Percentiles rank a stretch among this genome's conserved stretches.
Evolutionary conservation across 139 green algal genomes (phyloP).

Genomic region (Eudorina sp.): DNA sequence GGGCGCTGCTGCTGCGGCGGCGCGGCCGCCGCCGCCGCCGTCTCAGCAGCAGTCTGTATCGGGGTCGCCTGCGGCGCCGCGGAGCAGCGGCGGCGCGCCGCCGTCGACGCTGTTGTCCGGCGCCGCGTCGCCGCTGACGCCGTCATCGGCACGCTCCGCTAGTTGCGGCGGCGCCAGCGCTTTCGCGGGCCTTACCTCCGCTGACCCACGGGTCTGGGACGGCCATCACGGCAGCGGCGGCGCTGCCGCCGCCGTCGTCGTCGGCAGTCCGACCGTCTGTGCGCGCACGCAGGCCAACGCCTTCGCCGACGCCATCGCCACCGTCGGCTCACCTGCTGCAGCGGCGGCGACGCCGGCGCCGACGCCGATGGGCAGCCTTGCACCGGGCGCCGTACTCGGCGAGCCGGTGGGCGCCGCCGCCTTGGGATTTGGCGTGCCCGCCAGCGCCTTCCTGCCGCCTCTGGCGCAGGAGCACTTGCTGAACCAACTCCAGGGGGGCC

Average conservation of each 20-base stretch:
- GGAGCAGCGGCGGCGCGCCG: slow-evolving; percentile 1
- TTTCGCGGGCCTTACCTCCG: background rate
- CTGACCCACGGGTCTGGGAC: background rate
- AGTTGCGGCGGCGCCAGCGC: background rate
- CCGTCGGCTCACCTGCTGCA: background rate
- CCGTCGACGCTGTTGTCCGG: background rate
- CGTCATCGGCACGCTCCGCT: background rate
- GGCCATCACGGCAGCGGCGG: background rate
- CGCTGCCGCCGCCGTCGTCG: no score
- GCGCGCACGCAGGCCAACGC: background rate
- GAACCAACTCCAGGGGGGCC: background rate
- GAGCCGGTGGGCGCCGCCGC: background rate
- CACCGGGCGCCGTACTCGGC: background rate
- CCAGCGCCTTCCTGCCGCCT: slow-evolving; percentile 12
- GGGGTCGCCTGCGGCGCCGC: background rate
- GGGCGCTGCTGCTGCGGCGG: background rate
- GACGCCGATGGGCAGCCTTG: background rate
- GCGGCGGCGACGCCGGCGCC: background rate
- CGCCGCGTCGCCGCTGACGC: background rate
- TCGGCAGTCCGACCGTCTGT: background rate
- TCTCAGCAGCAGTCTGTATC: background rate
- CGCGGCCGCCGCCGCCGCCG: background rate
- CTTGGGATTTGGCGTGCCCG: background rate
- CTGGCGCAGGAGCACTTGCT: background rate
- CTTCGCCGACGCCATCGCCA: background rate